Base-by-base conservation (phyloP, 352 stramenopile genomes). In the Salisapilia sapeloensis region DNA sequence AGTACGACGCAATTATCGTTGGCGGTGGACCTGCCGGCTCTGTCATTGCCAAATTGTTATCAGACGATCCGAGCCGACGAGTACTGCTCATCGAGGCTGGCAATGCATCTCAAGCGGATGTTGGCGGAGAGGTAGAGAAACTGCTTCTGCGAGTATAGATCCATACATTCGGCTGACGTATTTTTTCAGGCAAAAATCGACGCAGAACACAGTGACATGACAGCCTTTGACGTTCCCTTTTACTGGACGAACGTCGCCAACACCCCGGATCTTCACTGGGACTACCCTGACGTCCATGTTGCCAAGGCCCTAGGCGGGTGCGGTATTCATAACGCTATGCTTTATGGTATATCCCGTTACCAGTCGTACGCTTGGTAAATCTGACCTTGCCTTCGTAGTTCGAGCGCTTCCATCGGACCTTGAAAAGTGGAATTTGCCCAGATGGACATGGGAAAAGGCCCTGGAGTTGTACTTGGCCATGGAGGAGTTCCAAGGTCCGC, bases 311-410 rank as follows among this genome's bases (percentile, higher is more conserved):
- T 94, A 12, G 82, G 82, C 10, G 81, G 81, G 21, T 92, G 71
- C 42, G 82, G 82, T 6, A 80, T 92, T 22, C 74, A 92, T 42
- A 95, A 95, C 33, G 82, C 82, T 13, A 93, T 93, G 82, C 65
- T 95, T 12, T 92, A 95, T 26, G 61, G 67, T 84, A 40, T n/a
- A n/a, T n/a, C n/a, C n/a, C 7, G 12, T 8, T 33, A 18, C 6
- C 3, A 35, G 11, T 1, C 13, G n/a, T 12, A 8, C 4, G 16
- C 19, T 4, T 12, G 12, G 2, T 18, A 14, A 22, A 27, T 8
- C n/a, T 10, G 2, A 18, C 25, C 11, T 12, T 25, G 10, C 14
- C 21, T 2, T 22, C 9, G 2, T 29, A 70, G 76, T 94, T 14
- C 58, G 78, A 35, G 67, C 60, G 3, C 27, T 92, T 4, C 60